Evolutionary conservation across 2,329 filamentous ascomycete genomes (phyloP), one percentile per base, ranked within the genome.

Genomic region (Trichoderma cornu-damae): DNA sequence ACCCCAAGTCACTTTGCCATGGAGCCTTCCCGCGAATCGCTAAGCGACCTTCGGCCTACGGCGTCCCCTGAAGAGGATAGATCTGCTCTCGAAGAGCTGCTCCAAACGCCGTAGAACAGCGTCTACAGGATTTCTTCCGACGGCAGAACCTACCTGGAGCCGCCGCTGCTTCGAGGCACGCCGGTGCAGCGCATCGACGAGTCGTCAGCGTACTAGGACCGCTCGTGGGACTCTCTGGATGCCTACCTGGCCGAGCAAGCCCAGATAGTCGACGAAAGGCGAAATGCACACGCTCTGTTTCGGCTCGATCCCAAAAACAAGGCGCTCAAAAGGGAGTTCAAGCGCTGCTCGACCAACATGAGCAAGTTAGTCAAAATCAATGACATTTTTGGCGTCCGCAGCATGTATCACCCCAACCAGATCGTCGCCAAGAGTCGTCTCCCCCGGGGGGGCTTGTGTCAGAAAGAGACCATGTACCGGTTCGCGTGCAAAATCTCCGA

Each of bases 321-420:
- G 6, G 18, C 4, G 0, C 24, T 64, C 20, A 42, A 43, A 2
- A 53, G 58, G 3, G 54, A 46, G 3, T 28, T 59, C 28, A 70
- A 71, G 48, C 42, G 63, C 0, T 67, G 67, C 34, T 57, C 60
- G 8, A 67, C 72, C 43, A 72, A 69, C 6, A 66, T 70, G 18
- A 68, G 64, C 35, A 73, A 69, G 42, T 69, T 69, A 16, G 61
- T 62, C 3, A 71, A 70, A 34, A 71, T 72, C 20, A 61, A 67
- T 3, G 64, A 72, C 20, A 67, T 73, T 2, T 75, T 75, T 48
- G 67, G 69, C 0, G 51, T 58, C 0, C 50, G 60, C 1, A 62
- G 64, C 2, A 37, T 38, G 0, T 68, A 72, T 9, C 73, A 75
- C 40, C 73, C 72, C 0, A 75, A 75, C 40, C 72, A 74, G 38